phyloP scores from a whole-genome alignment of 495 filamentous ascomycete genomes.

The Daldinia decipiens region DNA sequence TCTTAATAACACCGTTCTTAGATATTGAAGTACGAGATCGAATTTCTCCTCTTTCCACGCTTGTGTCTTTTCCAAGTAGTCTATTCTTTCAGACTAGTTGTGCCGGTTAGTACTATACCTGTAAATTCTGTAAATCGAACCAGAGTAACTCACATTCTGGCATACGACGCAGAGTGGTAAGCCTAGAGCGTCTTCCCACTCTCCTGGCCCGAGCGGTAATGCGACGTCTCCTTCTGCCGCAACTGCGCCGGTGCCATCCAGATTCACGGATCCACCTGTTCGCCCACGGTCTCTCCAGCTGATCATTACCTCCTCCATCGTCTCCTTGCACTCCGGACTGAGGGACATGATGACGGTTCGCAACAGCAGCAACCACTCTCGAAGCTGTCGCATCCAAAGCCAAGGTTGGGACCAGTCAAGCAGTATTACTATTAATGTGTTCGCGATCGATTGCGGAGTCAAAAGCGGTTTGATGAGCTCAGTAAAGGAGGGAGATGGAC shows the following conservation, averaged over 20 bases:
- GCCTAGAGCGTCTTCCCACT: slow-evolving; percentile 93
- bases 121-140: too few species aligned
- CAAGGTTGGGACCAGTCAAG: slow-evolving; percentile 94
- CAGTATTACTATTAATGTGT: slow-evolving; percentile 87
- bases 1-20: slow-evolving; percentile 85
- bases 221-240: slow-evolving; percentile 69
- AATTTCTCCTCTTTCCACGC: slow-evolving; percentile 95
- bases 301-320: slow-evolving; percentile 84
- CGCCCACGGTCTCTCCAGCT: slow-evolving; percentile 68
- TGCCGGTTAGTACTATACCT: slow-evolving; percentile 43
- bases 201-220: slow-evolving; percentile 85
- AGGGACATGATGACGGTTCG: slow-evolving; percentile 78
- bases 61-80: slow-evolving; percentile 83
- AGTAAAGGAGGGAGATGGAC: slow-evolving; percentile 82
- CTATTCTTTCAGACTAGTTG: slow-evolving; percentile 84
- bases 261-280: slow-evolving; percentile 59
- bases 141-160: slow-evolving; percentile 75
- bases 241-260: slow-evolving; percentile 57
- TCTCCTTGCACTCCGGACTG: slow-evolving; percentile 78
- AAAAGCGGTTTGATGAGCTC: slow-evolving; percentile 86
- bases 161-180: slow-evolving; percentile 92
- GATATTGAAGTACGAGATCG: slow-evolving; percentile 87
- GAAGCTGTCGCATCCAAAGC: slow-evolving; percentile 87
- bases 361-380: slow-evolving; percentile 87
- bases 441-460: slow-evolving; percentile 83